Evolutionary conservation across 257 asterid species (phyloP), one percentile per base, ranked within the genome.

Genomic region (Haberlea rhodopensis): DNA sequence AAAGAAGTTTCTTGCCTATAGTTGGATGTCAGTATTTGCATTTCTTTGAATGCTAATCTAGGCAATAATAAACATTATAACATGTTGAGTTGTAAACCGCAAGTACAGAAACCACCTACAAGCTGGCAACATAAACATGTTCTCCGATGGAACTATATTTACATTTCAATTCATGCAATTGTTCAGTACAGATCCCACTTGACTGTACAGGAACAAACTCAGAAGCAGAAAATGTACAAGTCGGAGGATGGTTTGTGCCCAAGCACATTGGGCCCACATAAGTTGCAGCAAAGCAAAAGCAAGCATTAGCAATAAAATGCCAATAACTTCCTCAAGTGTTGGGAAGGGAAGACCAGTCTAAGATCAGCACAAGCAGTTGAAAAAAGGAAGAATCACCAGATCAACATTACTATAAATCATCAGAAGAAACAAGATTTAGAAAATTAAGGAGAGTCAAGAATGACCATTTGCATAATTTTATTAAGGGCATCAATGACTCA

Each of bases 401-500:
- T 20, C 28, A 52, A n/a, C 1, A 26, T 58, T 48, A 3, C 21
- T 46, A 22, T 11, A n/a, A 58, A 48, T 9, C 25, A 31, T 60
- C 45, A 67, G 23, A 48, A 57, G 58, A 52, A 21, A 20, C 32
- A 55, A 43, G 26, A 54, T 21, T 9, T 11, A 40, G 45, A 53
- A n/a, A 1, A 57, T n/a, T 5, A 19, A 3, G 18, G 13, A 55
- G 18, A 1, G 62, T 4, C 16, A 57, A 27, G 20, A 23, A 57
- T 16, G 62, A 57, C 10, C 19, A 11, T 27, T n/a, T n/a, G 4
- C 54, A 43, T 40, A 16, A 9, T 27, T 18, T 23, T 18, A 18
- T 27, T 51, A 29, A 49, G 32, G n/a, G 34, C 8, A 60, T 2
- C 22, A 29, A 55, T 69, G 53, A 82, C 95, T 87, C 71, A 87